phyloP scores from a whole-genome alignment of 2,329 filamentous ascomycete genomes.

The Teratosphaeria gauchensis region DNA sequence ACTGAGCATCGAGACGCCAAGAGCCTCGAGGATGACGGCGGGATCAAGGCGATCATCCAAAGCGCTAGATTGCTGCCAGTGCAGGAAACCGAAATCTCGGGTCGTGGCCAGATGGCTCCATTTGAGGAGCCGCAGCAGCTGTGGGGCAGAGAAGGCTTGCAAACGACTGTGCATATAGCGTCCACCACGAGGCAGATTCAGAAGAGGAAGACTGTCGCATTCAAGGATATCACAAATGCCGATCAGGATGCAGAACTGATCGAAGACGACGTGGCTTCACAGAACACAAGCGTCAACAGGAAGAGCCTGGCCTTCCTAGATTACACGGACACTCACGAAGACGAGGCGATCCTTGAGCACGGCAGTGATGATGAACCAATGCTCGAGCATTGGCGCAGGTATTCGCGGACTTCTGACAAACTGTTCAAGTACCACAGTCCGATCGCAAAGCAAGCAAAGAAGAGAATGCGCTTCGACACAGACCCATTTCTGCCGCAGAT shows the following conservation, averaged over 20 bases:
- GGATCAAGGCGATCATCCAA: constrained; percentile 51
- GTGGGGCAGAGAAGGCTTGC: constrained; percentile 31
- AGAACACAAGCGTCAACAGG: neutral
- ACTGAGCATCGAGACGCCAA: constrained; percentile 46
- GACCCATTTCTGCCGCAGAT: neutral
- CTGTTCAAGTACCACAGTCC: neutral
- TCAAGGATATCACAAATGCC: constrained; percentile 1
- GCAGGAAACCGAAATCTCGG: constrained; percentile 23
- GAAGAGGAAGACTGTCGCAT: constrained; percentile 1
- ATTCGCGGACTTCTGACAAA: neutral
- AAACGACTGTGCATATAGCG: neutral
- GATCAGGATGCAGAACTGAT: constrained; percentile 1
- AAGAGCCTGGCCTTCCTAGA: constrained; percentile 3
- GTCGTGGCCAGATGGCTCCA: constrained; percentile 30
- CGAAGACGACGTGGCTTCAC: constrained; percentile 1
- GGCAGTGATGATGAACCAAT: constrained; percentile 8
- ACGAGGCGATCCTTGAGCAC: neutral
- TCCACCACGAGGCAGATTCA: neutral
- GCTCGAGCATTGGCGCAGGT: neutral
- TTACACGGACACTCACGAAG: neutral
- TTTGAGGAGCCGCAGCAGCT: constrained; percentile 34
- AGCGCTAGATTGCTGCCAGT: constrained; percentile 42
- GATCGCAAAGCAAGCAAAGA: neutral
- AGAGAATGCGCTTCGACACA: neutral
- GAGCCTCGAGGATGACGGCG: constrained; percentile 48